These are phyloP conservation scores for Leishmania aethiopica DNA, from an alignment of 208 protist species.

Conservation along the genomic window DNA sequence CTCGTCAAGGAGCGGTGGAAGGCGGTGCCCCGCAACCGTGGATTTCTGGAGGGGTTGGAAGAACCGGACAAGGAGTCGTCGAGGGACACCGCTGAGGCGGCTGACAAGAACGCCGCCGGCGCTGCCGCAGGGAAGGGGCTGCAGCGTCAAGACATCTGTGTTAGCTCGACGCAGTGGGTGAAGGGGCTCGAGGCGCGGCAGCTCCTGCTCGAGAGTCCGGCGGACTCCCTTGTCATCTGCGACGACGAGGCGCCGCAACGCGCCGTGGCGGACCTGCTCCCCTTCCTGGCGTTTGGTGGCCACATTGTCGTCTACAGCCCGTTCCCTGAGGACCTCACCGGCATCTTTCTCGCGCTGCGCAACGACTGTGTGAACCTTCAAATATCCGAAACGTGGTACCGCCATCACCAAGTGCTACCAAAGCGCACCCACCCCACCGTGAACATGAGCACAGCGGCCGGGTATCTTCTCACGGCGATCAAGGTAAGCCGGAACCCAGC, in stretches of 20 bases:
- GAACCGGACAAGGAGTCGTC: conserved; percentile 24
- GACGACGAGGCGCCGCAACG: conserved; percentile 40
- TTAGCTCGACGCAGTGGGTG: conserved; percentile 70
- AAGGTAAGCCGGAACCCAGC: conserved; percentile 56
- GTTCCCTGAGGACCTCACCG: conserved; percentile 80
- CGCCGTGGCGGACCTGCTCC: conserved; percentile 60
- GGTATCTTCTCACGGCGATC: conserved; percentile 92
- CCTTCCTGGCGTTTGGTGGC: conserved; percentile 75
- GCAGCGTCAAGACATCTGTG: background rate
- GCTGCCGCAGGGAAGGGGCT: conserved; percentile 9
- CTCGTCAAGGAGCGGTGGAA: conserved; percentile 84
- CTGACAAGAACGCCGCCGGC: background rate
- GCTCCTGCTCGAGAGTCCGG: conserved; percentile 54
- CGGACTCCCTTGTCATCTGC: conserved; percentile 80
- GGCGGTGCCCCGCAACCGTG: conserved; percentile 74
- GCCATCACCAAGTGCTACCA: conserved; percentile 93
- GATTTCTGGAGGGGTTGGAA: conserved; percentile 60
- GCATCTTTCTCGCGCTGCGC: conserved; percentile 64
- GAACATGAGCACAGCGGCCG: conserved; percentile 91
- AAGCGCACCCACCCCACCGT: conserved; percentile 94
- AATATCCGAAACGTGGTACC: conserved; percentile 93
- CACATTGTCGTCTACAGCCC: conserved; percentile 90
- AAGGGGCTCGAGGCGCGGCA: conserved; percentile 68
- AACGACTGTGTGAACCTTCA: conserved; percentile 81
- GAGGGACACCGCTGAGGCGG: conserved; percentile 7